phyloP scores from a whole-genome alignment of 2,329 filamentous ascomycete species.

The Paecilomyces formosus region DNA sequence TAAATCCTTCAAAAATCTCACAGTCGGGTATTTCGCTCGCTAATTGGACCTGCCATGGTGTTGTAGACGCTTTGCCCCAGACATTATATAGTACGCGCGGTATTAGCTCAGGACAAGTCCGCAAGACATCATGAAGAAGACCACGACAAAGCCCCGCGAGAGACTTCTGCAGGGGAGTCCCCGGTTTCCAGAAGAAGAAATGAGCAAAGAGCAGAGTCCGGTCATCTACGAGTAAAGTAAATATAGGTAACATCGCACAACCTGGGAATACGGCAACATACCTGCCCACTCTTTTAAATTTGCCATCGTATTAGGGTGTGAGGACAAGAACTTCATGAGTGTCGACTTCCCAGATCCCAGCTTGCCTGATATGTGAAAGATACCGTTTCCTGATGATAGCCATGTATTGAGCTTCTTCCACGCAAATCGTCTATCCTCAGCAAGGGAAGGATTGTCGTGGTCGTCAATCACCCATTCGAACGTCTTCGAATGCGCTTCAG shows the following conservation, averaged over 20 bases:
- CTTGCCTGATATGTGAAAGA: not conserved
- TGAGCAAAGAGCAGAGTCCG: slow-evolving; percentile 1
- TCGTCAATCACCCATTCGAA: not conserved
- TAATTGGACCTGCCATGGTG: not conserved
- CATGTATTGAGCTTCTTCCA: not conserved
- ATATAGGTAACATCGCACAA: not conserved
- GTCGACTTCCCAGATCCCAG: slow-evolving; percentile 1
- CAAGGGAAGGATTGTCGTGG: not conserved
- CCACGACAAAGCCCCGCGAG: slow-evolving; percentile 3
- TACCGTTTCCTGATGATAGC: not conserved
- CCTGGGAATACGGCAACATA: not conserved
- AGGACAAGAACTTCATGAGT: not conserved
- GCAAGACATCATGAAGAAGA: slow-evolving; percentile 1
- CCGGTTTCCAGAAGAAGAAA: slow-evolving; percentile 9
- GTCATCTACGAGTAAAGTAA: not conserved
- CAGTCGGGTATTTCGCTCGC: not conserved
- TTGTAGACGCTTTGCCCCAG: not conserved
- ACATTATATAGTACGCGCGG: not conserved
- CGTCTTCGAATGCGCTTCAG: not conserved
- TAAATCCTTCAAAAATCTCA: not conserved
- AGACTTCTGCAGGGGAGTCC: slow-evolving; percentile 2
- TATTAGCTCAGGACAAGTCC: not conserved
- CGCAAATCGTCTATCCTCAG: not conserved
- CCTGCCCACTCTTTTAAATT: not conserved
- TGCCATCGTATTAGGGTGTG: not conserved